These are phyloP conservation scores for Neurospora sp. DNA, from an alignment of 495 filamentous ascomycete genomes.

Conservation along the genomic window DNA sequence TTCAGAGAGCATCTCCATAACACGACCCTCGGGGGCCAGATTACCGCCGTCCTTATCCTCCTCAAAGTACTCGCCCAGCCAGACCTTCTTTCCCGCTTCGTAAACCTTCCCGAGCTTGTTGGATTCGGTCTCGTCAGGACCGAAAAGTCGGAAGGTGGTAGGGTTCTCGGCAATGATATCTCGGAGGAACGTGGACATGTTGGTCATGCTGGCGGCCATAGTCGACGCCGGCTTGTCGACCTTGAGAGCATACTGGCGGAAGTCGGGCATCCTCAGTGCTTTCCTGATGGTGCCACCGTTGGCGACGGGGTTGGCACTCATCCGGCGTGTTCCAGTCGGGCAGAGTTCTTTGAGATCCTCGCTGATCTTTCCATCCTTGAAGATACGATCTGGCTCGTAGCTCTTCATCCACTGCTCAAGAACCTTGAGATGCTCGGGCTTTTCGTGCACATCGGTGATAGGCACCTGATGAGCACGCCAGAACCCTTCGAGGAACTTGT, in stretches of 20 bases:
- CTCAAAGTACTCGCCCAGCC: slow-evolving; percentile 65
- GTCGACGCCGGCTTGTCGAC: slow-evolving; percentile 45
- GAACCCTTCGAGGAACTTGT: slow-evolving; percentile 56
- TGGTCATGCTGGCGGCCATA: slow-evolving; percentile 47
- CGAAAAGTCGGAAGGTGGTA: slow-evolving; percentile 59
- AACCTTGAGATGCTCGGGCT: slow-evolving; percentile 48
- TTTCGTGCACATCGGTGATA: slow-evolving; percentile 51
- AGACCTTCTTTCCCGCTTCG: slow-evolving; percentile 62
- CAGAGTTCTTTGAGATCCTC: slow-evolving; percentile 50
- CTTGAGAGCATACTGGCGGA: slow-evolving; percentile 48
- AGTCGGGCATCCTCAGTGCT: slow-evolving; percentile 54
- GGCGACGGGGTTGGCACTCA: slow-evolving; percentile 63
- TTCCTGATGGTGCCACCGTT: slow-evolving; percentile 56
- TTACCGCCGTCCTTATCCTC: slow-evolving; percentile 63
- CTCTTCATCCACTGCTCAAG: slow-evolving; percentile 62
- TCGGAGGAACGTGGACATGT: slow-evolving; percentile 53
- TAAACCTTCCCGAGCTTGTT: slow-evolving; percentile 63
- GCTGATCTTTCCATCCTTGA: slow-evolving; percentile 49
- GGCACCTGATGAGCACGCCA: slow-evolving; percentile 67
- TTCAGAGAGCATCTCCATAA: slow-evolving; percentile 71
- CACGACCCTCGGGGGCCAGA: slow-evolving; percentile 49
- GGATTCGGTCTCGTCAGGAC: slow-evolving; percentile 67
- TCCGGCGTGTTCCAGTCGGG: slow-evolving; percentile 49
- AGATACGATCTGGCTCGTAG: slow-evolving; percentile 58
- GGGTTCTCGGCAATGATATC: slow-evolving; percentile 52